These are phyloP conservation scores for Turnera subulata DNA, from an alignment of 345 rosid genomes.

Conservation along the genomic window DNA sequence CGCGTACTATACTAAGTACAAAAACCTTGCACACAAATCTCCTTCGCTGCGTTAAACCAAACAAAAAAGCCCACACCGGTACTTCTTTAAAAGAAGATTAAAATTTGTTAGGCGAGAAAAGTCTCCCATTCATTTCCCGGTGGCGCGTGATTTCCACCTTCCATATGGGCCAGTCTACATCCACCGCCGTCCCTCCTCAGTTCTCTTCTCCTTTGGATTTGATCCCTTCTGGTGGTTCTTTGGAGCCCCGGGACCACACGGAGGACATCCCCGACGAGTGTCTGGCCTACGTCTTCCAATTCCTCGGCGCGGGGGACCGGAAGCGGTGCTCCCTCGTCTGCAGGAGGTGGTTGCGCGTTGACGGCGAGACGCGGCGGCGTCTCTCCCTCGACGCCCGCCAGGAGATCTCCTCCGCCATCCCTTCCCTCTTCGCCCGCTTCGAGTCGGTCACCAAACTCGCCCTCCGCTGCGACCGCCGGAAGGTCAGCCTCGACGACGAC, in stretches of 20 bases:
- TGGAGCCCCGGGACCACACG: constrained; percentile 12
- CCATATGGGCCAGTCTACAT: constrained; percentile 57
- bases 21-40: no score
- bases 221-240: constrained; percentile 15
- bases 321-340: constrained; percentile 71
- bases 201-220: constrained; percentile 18
- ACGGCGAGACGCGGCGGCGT: constrained; percentile 67
- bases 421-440: constrained; percentile 56
- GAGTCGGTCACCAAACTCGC: constrained; percentile 70
- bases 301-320: constrained; percentile 59
- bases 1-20: neutral
- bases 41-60: no score
- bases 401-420: constrained; percentile 40
- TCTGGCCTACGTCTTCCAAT: constrained; percentile 72
- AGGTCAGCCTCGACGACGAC: constrained; percentile 63
- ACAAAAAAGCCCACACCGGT: neutral
- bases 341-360: constrained; percentile 74
- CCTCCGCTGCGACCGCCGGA: constrained; percentile 66
- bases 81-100: no score
- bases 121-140: neutral
- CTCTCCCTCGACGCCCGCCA: constrained; percentile 61
- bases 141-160: constrained; percentile 13
- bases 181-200: constrained; percentile 30
- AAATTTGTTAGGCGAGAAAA: no score
- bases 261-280: constrained; percentile 52